Evolutionary conservation across 441 rosid genomes (phyloP).

Genomic region (Dalechampia spathulata): DNA sequence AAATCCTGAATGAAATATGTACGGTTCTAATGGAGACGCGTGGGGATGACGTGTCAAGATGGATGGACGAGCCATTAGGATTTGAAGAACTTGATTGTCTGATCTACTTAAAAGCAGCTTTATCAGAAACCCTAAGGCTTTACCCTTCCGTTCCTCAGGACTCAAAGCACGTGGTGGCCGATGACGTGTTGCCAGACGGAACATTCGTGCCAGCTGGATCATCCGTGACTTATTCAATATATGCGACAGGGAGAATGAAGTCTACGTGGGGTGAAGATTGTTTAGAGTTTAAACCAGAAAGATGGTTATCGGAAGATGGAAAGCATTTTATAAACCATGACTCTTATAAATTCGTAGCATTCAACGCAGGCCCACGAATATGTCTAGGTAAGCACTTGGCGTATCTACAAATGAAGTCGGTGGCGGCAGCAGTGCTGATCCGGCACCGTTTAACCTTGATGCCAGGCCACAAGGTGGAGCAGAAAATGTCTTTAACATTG

Average conservation of each 20-base stretch:
- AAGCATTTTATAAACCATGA: slow-evolving; percentile 47
- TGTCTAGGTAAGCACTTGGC: slow-evolving; percentile 87
- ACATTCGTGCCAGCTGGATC: slow-evolving; percentile 94
- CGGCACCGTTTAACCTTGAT: slow-evolving; percentile 64
- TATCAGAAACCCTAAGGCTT: slow-evolving; percentile 77
- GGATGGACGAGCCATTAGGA: slow-evolving; percentile 63
- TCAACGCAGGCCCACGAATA: slow-evolving; percentile 89
- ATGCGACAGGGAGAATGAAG: slow-evolving; percentile 83
- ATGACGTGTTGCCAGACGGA: slow-evolving; percentile 86
- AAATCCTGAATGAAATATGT: slow-evolving; percentile 55
- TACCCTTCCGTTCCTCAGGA: slow-evolving; percentile 96
- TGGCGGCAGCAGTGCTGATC: slow-evolving; percentile 67
- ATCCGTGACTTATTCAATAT: slow-evolving; percentile 86
- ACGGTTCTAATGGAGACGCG: slow-evolving; percentile 61
- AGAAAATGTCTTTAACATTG: slow-evolving; percentile 89
- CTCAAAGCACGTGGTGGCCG: slow-evolving; percentile 76
- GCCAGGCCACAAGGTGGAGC: slow-evolving; percentile 77
- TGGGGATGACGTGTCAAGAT: slow-evolving; percentile 42
- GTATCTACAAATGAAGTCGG: slow-evolving; percentile 89
- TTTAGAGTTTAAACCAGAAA: slow-evolving; percentile 71
- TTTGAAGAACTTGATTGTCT: slow-evolving; percentile 75
- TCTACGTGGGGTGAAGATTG: slow-evolving; percentile 91
- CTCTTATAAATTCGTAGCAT: slow-evolving; percentile 77
- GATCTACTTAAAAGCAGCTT: slow-evolving; percentile 75
- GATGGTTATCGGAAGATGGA: slow-evolving; percentile 78